A percentile compares a stretch with the other conserved stretches of the same genome.
These are phyloP conservation scores for Globisporangium splendens DNA, from an alignment of 352 stramenopile genomes.

Conservation along the genomic window DNA sequence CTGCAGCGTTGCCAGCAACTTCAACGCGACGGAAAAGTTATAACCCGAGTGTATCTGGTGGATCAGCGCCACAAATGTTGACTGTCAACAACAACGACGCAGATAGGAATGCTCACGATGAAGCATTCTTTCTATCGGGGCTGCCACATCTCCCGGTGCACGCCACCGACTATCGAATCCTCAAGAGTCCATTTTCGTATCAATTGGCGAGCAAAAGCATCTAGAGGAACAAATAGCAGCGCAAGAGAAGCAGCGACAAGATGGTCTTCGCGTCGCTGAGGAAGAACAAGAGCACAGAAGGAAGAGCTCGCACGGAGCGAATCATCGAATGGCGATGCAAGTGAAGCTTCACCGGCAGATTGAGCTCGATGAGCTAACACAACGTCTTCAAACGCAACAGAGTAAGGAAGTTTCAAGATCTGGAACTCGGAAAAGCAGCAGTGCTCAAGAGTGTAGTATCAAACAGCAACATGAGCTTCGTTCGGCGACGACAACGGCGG, in stretches of 20 bases:
- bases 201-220: slow-evolving; percentile 15
- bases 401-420: neutral
- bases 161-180: slow-evolving; percentile 31
- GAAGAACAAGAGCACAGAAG: slow-evolving; percentile 1
- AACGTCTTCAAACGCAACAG: slow-evolving; percentile 9
- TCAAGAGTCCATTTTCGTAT: slow-evolving; percentile 49
- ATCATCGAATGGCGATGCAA: slow-evolving; percentile 26
- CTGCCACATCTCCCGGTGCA: neutral
- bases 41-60: neutral
- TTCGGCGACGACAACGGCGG: neutral
- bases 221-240: slow-evolving; percentile 16
- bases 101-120: slow-evolving; percentile 5
- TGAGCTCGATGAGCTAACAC: slow-evolving; percentile 30
- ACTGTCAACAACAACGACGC: slow-evolving; percentile 5
- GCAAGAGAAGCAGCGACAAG: slow-evolving; percentile 2
- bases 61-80: neutral
- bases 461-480: slow-evolving; percentile 1
- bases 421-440: slow-evolving; percentile 3
- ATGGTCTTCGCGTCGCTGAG: slow-evolving; percentile 4
- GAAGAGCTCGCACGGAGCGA: slow-evolving; percentile 3
- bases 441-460: neutral
- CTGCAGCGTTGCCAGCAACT: no score
- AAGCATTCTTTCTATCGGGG: neutral
- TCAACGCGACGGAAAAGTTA: slow-evolving; percentile 4
- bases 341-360: slow-evolving; percentile 41